These are phyloP conservation scores for Diplodia intermedia DNA, from an alignment of 2,329 filamentous ascomycete genomes.

Conservation along the genomic window DNA sequence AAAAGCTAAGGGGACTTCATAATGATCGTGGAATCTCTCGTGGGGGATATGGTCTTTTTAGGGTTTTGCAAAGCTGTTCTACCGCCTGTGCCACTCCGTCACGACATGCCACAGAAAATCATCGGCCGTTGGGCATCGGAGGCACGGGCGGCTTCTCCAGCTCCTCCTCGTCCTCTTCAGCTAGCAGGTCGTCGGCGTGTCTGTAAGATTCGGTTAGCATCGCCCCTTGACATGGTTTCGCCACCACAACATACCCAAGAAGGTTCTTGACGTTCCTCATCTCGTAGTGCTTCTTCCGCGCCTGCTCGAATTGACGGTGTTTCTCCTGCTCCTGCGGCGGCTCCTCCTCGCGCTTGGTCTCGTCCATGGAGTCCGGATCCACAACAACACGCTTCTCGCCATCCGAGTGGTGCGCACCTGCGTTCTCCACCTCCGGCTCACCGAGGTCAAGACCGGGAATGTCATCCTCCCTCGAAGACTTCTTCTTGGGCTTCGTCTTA, in stretches of 20 bases:
- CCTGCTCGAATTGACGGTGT: slow-evolving; percentile 87
- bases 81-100: slow-evolving; percentile 7
- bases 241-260: slow-evolving; percentile 65
- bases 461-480: slow-evolving; percentile 67
- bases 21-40: slow-evolving; percentile 26
- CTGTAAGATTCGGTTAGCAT: slow-evolving; percentile 37
- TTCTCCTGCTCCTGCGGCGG: slow-evolving; percentile 79
- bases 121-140: slow-evolving; percentile 32
- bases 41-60: slow-evolving; percentile 24
- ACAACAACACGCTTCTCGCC: slow-evolving; percentile 83
- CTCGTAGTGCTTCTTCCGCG: slow-evolving; percentile 97
- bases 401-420: slow-evolving; percentile 44
- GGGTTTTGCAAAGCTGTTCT: slow-evolving; percentile 21
- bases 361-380: slow-evolving; percentile 56
- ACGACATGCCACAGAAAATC: slow-evolving; percentile 5
- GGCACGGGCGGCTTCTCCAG: slow-evolving; percentile 29
- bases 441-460: slow-evolving; percentile 92
- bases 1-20: slow-evolving; percentile 26
- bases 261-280: slow-evolving; percentile 94
- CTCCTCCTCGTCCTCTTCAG: slow-evolving; percentile 52
- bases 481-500: slow-evolving; percentile 55
- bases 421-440: slow-evolving; percentile 72
- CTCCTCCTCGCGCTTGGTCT: slow-evolving; percentile 42
- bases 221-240: slow-evolving; percentile 13
- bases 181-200: slow-evolving; percentile 52